Percentiles rank a stretch among this genome's conserved stretches.
These are phyloP conservation scores for Phanerochaete carnosa DNA, from an alignment of 768 basidiomycete genomes.

Conservation along the genomic window DNA sequence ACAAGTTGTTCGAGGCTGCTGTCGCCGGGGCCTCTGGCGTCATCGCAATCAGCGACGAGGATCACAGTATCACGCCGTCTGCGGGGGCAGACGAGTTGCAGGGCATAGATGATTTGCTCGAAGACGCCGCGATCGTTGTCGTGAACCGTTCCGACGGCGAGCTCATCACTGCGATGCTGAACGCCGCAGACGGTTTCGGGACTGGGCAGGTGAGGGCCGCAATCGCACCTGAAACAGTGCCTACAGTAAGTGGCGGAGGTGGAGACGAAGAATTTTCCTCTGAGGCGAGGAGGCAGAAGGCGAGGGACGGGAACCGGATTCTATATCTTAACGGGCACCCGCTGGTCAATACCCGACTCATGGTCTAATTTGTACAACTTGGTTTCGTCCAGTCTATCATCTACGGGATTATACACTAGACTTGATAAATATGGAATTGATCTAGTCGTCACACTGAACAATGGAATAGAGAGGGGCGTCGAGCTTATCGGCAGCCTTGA, in stretches of 20 bases:
- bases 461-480: slow-evolving; percentile 89
- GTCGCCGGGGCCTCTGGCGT: slow-evolving; percentile 74
- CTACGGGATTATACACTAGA: not conserved
- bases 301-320: slow-evolving; percentile 36
- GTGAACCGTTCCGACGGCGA: slow-evolving; percentile 51
- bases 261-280: slow-evolving; percentile 1
- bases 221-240: slow-evolving; percentile 35
- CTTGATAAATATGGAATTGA: not conserved
- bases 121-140: slow-evolving; percentile 57
- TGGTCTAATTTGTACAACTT: slow-evolving; percentile 17
- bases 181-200: slow-evolving; percentile 43
- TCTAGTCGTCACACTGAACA: slow-evolving; percentile 66
- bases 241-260: slow-evolving; percentile 8
- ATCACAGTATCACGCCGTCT: slow-evolving; percentile 61
- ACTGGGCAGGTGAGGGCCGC: slow-evolving; percentile 49
- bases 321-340: slow-evolving; percentile 78
- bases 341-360: slow-evolving; percentile 68
- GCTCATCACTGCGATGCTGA: slow-evolving; percentile 53
- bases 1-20: slow-evolving; percentile 72
- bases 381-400: not conserved
- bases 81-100: slow-evolving; percentile 53
- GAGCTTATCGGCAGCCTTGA: slow-evolving; percentile 74
- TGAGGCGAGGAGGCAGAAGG: slow-evolving; percentile 22
- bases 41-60: slow-evolving; percentile 67
- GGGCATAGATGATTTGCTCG: slow-evolving; percentile 50